Conservation (phyloP, 345 rosid genomes). For the Heritiera littoralis region DNA sequence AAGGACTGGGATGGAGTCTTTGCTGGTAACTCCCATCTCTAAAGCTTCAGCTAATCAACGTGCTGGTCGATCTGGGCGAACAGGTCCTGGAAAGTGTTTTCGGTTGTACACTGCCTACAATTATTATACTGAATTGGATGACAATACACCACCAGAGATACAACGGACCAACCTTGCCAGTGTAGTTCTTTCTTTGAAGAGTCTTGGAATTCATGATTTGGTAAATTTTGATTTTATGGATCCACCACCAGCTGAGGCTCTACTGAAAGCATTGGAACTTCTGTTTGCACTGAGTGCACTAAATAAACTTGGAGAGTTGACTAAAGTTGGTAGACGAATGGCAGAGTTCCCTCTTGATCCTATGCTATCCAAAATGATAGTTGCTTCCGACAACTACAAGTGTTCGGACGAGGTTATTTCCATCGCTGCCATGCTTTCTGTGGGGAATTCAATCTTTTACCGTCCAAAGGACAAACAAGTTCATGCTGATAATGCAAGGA, state of each 20-base stretch:
- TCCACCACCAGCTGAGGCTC: constrained; percentile 96
- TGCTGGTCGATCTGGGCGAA: constrained; percentile 96
- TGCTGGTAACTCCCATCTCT: constrained; percentile 86
- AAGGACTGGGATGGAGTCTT: constrained; percentile 96
- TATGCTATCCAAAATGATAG: constrained; percentile 88
- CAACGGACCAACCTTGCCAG: constrained; percentile 94
- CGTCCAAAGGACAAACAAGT: constrained; percentile 99
- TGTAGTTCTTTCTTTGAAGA: constrained; percentile 90
- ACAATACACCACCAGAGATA: constrained; percentile 89
- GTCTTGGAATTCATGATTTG: constrained; percentile 96
- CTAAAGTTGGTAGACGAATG: constrained; percentile 94
- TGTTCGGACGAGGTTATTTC: constrained; percentile 93
- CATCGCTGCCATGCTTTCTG: constrained; percentile 88
- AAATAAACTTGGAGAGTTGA: constrained; percentile 90
- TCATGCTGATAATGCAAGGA: constrained; percentile 92
- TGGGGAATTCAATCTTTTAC: constrained; percentile 92
- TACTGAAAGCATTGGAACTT: constrained; percentile 80
- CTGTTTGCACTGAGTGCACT: constrained; percentile 89
- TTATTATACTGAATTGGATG: constrained; percentile 84
- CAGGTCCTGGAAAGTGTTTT: constrained; percentile 93
- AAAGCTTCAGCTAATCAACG: constrained; percentile 97
- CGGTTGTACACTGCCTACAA: constrained; percentile 85
- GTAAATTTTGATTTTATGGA: constrained; percentile 96
- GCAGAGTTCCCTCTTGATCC: constrained; percentile 98
- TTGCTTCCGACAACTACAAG: constrained; percentile 84